These are phyloP conservation scores for Yueomyces sinensis DNA, from an alignment of 805 yeast genomes.

Conservation along the genomic window DNA sequence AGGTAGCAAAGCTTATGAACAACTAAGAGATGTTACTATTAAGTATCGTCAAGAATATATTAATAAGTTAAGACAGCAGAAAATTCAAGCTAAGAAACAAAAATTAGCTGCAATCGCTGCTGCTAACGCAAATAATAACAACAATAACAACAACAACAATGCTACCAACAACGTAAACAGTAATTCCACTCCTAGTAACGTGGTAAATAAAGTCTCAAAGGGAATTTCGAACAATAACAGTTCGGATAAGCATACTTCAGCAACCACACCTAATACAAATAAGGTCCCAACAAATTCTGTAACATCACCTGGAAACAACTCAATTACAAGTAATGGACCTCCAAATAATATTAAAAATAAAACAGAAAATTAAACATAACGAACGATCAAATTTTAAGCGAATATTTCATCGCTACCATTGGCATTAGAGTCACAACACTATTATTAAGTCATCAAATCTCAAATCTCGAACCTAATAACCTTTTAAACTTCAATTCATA, in stretches of 20 bases:
- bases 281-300: not conserved
- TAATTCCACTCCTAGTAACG: not conserved
- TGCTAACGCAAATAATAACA: constrained; percentile 3
- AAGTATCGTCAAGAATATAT: constrained; percentile 51
- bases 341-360: not conserved
- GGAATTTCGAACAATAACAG: not conserved
- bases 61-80: constrained; percentile 24
- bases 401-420: no score
- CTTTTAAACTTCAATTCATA: no score
- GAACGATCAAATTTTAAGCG: no score
- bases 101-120: constrained; percentile 7
- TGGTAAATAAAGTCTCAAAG: not conserved
- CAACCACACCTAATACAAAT: not conserved
- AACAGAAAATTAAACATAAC: no score
- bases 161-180: not conserved
- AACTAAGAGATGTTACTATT: constrained; percentile 54
- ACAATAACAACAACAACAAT: constrained; percentile 1
- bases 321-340: not conserved
- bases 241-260: not conserved
- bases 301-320: not conserved
- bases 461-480: no score
- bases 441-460: no score
- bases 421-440: no score
- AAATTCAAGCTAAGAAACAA: constrained; percentile 14
- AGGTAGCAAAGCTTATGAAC: constrained; percentile 73